phyloP scores from a whole-genome alignment of 176 grass and related monocot genomes.

The Juncus inflexus region DNA sequence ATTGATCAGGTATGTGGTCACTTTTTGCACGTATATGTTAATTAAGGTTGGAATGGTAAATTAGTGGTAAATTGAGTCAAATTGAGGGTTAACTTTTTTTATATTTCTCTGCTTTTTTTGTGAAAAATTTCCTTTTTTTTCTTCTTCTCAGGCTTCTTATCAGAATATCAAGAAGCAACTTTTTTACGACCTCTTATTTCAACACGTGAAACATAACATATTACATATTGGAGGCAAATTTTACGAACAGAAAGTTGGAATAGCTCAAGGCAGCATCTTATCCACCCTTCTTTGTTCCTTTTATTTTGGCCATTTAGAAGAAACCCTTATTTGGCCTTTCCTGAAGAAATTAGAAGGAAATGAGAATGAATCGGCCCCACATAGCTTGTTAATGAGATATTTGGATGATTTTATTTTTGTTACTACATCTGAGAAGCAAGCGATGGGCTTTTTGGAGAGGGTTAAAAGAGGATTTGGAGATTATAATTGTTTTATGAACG shows the following conservation, averaged over 20 bases:
- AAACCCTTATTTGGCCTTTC: conserved; percentile 42
- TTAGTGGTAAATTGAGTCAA: too few relatives aligned
- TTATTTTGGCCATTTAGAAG: conserved; percentile 82
- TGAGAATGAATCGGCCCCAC: conserved; percentile 17
- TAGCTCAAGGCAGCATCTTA: conserved; percentile 72
- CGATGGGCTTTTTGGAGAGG: conserved; percentile 55
- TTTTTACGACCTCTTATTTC: conserved; percentile 38
- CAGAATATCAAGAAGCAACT: conserved; percentile 38
- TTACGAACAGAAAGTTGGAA: conserved; percentile 74
- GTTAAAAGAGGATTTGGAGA: conserved; percentile 58
- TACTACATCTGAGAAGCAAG: conserved; percentile 65
- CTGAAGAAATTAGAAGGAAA: conserved; percentile 32
- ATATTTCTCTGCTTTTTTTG: neutral
- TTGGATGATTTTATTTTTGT: conserved; percentile 91
- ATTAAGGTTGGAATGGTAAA: too few relatives aligned
- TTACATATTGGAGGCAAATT: conserved; percentile 63
- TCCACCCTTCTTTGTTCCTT: conserved; percentile 78
- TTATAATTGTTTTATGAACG: conserved; percentile 87
- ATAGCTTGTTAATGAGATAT: conserved; percentile 66
- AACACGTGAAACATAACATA: conserved; percentile 61
- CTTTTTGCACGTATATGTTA: neutral
- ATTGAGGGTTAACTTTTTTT: too few relatives aligned
- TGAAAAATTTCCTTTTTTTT: neutral
- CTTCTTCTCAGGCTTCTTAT: conserved; percentile 39
- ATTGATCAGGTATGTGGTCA: conserved; percentile 66